Evolutionary conservation across 768 basidiomycete species (phyloP).

Genomic region (Coprinopsis cinerea): DNA sequence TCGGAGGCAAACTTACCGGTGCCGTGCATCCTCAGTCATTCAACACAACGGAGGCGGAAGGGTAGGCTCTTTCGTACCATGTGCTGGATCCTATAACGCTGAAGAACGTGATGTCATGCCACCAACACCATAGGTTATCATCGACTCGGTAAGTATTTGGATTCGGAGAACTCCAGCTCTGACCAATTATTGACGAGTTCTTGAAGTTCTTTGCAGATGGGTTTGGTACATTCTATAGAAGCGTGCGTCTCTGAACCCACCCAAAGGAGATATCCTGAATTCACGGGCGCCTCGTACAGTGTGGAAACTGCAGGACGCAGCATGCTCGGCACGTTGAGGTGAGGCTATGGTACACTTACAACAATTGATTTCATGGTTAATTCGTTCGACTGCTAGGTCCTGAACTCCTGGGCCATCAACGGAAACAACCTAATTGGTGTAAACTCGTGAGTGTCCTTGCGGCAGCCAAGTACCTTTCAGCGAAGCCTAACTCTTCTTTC

Average conservation of each 20-base stretch:
- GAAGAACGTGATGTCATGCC: neutral
- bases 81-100: neutral
- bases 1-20: neutral
- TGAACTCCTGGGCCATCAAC: conserved; percentile 27
- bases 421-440: conserved; percentile 25
- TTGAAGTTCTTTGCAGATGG: conserved; percentile 32
- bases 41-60: conserved; percentile 33
- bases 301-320: conserved; percentile 28
- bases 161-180: too few species aligned
- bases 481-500: neutral
- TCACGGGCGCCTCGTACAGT: conserved; percentile 15
- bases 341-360: too few species aligned
- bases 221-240: conserved; percentile 32
- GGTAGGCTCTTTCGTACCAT: conserved; percentile 8
- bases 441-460: conserved; percentile 22
- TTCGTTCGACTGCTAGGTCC: conserved; percentile 15
- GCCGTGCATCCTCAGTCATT: conserved; percentile 19
- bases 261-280: neutral
- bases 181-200: too few species aligned
- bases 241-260: conserved; percentile 4
- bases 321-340: conserved; percentile 21
- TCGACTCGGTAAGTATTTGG: conserved; percentile 26
- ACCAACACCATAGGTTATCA: conserved; percentile 28
- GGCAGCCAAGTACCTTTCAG: neutral
- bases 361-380: neutral